Base-by-base conservation (phyloP, 352 stramenopile species). In the Phytopythium mirpurense region DNA sequence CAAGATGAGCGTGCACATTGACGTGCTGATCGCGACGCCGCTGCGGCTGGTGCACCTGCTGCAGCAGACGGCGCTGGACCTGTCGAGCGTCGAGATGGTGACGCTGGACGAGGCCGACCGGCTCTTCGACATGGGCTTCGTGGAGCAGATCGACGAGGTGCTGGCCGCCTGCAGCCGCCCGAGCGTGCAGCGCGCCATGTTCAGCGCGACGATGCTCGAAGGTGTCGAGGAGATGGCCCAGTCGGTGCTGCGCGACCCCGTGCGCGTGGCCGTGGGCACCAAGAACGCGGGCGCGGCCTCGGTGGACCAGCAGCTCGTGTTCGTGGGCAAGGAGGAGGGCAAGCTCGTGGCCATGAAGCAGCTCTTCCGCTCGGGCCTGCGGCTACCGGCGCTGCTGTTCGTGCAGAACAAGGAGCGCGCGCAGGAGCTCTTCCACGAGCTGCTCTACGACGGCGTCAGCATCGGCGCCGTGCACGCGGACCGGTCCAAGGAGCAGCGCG, bases 31-130 rank as follows among this genome's bases (percentile, higher is more conserved):
- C 53, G 85, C 91, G 11, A 99, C 97, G 27, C 97, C 97, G 5
- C 66, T 99, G 64, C 84, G 97, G 18, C 83, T 99, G 18, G 93
- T 98, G 38, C 85, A 88, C 41, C 56, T 97, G 38, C 81, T 98
- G 46, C 82, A 84, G 63, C 74, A 97, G 55, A 66, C 76, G 15
- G 70, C 82, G 47, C 68, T 99, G 9, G 83, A 96, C 46, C 58
- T 87, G 15, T 81, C 72, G 9, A 95, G 68, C 34, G 87, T 97
- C 57, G 77, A 97, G 57, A 86, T 98, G 48, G 76, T 99, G 12
- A 96, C 98, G 40, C 68, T 99, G 16, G 97, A 99, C 71, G 98
- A 99, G 78, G 97, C 95, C 14, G 98, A 99, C 73, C 93, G 97
- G 59, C 73, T 99, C 9, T 95, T 99, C 37, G 97, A 99, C 54